These are phyloP conservation scores for Selaginella tamariscina DNA, from an alignment of 75 land plant genomes.

Conservation along the genomic window DNA sequence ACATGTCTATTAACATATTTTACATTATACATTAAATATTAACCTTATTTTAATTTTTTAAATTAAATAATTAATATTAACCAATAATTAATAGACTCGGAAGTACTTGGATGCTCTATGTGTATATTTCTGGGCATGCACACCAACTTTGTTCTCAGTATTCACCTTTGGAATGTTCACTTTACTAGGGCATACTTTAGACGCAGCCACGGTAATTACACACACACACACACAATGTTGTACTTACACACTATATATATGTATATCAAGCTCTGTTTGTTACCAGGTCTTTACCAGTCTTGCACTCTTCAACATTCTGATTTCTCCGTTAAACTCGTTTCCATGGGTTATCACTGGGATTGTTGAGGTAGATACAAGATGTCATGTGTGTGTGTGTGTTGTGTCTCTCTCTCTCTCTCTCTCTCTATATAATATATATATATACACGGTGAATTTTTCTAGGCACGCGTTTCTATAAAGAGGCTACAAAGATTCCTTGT, in stretches of 20 bases:
- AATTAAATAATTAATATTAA: conserved; percentile 11
- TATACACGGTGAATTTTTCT: too few species aligned
- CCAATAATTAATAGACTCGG: conserved; percentile 57
- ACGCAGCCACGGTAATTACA: conserved; percentile 75
- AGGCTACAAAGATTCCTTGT: not conserved
- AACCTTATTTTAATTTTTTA: not conserved
- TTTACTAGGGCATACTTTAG: conserved; percentile 57
- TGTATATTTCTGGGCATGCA: conserved; percentile 97
- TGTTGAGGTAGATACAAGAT: conserved; percentile 61
- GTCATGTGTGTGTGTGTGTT: conserved; percentile 6
- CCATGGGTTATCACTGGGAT: conserved; percentile 97
- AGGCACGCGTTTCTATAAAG: not conserved
- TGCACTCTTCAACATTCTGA: conserved; percentile 76
- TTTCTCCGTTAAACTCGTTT: conserved; percentile 88
- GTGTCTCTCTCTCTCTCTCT: not conserved
- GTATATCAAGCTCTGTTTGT: not conserved
- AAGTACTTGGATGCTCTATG: conserved; percentile 98
- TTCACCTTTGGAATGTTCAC: conserved; percentile 72
- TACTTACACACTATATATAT: not conserved
- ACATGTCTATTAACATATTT: not conserved
- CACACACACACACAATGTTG: not conserved
- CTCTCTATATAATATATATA: not conserved
- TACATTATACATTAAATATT: not conserved
- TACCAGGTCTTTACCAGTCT: conserved; percentile 91
- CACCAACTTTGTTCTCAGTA: conserved; percentile 80